Conservation (phyloP, 805 yeast species). For the Metahyphopichia silvanorum region DNA sequence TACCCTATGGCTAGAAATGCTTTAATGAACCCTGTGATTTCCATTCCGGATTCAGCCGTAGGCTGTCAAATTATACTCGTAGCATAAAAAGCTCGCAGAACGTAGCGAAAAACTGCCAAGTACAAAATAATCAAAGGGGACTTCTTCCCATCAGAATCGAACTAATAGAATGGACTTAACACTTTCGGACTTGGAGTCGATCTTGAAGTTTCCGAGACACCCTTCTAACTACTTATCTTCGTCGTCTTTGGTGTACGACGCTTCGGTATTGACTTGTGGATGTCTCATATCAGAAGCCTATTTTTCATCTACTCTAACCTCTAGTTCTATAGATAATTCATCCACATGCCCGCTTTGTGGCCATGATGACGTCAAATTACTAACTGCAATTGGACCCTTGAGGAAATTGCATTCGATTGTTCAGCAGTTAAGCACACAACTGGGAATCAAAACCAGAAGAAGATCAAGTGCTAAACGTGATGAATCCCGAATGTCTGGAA, state of each 20-base stretch:
- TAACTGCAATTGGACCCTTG: constrained; percentile 29
- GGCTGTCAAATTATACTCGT: too few species aligned
- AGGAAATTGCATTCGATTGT: constrained; percentile 29
- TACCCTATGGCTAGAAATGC: too few species aligned
- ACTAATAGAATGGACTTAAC: too few species aligned
- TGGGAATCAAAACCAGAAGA: not conserved
- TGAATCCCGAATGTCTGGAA: not conserved
- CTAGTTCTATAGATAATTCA: not conserved
- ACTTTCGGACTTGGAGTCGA: constrained; percentile 19
- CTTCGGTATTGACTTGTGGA: constrained; percentile 38
- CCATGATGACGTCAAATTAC: constrained; percentile 13
- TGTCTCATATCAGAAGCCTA: constrained; percentile 35
- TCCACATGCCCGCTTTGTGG: constrained; percentile 24
- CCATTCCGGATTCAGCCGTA: too few species aligned
- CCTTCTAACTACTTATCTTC: constrained; percentile 2
- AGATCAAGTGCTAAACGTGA: constrained; percentile 1
- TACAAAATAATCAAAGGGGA: too few species aligned
- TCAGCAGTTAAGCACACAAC: constrained; percentile 11
- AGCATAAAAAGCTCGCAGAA: too few species aligned
- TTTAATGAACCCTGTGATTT: too few species aligned
- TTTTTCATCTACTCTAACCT: constrained; percentile 11
- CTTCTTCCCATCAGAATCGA: too few species aligned
- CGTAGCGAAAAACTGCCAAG: too few species aligned
- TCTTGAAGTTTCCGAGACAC: constrained; percentile 22
- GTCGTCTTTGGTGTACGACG: constrained; percentile 21